Base-by-base conservation (phyloP, 2,329 filamentous ascomycete genomes). In the Colletotrichum costaricense region DNA sequence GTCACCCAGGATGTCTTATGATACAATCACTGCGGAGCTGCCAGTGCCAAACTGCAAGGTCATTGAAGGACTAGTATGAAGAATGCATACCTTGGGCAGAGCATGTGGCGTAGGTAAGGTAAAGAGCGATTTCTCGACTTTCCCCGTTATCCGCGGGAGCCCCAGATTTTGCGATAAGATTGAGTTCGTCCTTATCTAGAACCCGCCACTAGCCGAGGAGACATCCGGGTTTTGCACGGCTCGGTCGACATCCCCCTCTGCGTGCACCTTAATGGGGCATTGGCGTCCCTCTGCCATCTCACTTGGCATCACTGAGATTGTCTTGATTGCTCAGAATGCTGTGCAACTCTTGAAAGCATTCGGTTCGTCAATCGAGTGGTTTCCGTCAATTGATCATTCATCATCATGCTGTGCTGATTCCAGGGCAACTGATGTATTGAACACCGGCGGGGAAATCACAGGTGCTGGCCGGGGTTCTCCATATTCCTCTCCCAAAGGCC, bases 191-290 rank as follows among this genome's bases (percentile, higher is more conserved):
- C 58, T 72, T 72, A 72, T 72, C 69, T 38, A n/a, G 24, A 46
- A 54, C 42, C 70, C 70, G 70, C 54, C 26, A 59, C 67, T 73
- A 73, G 70, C 70, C 70, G 70, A 73, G 59, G 67, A 30, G 33
- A 26, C 42, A 9, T 24, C 35, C 55, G 55, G 70, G 59, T 57
- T 70, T 59, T 42, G 55, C 58, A 58, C 52, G 65, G 63, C 58
- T 63, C 58, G 65, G 55, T 35, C 33, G 28, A 46, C 42, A 46
- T 57, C 42, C 19, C 35, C 24, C 30, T 7, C 42, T 5, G 28
- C n/a, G 59, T 35, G 38, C 26, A 22, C 4, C 2, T 42, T 35
- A 35, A 3, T 42, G 38, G 38, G 19, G 52, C 46, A 35, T 63
- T 63, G 42, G 24, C 11, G 26, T 11, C 19, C 42, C 42, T 22